These are phyloP conservation scores for Alliaria petiolata DNA, from an alignment of 345 rosid genomes.

Conservation along the genomic window DNA sequence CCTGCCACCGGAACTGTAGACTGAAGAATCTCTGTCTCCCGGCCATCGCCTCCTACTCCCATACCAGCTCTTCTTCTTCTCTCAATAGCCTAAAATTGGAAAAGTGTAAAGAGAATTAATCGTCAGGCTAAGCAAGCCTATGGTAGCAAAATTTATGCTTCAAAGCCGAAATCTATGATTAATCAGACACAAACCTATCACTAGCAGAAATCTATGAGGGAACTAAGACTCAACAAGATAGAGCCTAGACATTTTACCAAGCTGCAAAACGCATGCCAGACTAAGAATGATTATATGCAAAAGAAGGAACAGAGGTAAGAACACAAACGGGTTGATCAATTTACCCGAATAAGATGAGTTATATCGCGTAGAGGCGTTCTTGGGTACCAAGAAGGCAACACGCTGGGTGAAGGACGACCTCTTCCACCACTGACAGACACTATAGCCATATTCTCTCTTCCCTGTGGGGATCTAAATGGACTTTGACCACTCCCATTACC, in stretches of 20 bases:
- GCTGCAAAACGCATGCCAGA: conserved; percentile 10
- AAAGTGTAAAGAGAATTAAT: not conserved
- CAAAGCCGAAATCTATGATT: conserved; percentile 5
- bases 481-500: conserved; percentile 25
- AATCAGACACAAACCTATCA: not conserved
- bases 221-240: not conserved
- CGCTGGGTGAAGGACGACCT: conserved; percentile 31
- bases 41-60: conserved; percentile 49
- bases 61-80: conserved; percentile 55
- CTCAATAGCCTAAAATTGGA: conserved; percentile 57
- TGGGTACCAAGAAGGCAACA: conserved; percentile 83
- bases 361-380: conserved; percentile 76
- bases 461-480: conserved; percentile 26
- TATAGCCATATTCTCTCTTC: conserved; percentile 42
- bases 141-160: not conserved
- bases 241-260: not conserved
- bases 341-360: conserved; percentile 61
- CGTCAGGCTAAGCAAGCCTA: conserved; percentile 10
- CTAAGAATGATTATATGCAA: not conserved
- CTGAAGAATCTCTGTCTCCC: conserved; percentile 39
- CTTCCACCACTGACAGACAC: conserved; percentile 35
- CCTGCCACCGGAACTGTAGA: conserved; percentile 36
- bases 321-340: not conserved
- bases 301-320: not conserved
- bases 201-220: not conserved